Base-by-base conservation (phyloP, 1,284 basidiomycete genomes). In the Pyrrhoderma lamaoense region DNA sequence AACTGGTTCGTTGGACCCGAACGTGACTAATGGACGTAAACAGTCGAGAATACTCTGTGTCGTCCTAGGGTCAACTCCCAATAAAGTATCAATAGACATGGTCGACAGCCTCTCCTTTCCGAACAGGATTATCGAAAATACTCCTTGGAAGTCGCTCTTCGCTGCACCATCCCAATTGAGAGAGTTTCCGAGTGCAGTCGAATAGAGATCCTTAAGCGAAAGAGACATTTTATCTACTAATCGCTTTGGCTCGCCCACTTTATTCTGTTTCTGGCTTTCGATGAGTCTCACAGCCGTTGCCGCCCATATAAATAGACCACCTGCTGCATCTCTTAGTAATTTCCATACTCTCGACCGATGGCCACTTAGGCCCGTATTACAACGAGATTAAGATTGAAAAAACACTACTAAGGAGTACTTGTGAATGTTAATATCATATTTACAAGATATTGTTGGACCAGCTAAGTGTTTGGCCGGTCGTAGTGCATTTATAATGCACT, bases 291-390 rank as follows among this genome's bases (percentile, higher is more conserved):
- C 52, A 22, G 65, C 62, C 1, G 62, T 65, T 16, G 58, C 51
- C 3, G 63, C 60, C 45, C 63, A 65, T 19, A 64, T 64, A 45
- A 64, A 64, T 9, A 65, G 47, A 2, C 61, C 60, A n/a, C 52
- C 49, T 1, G 62, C 55, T 21, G 56, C 62, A 23, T 57, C 39
- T 11, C 59, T 58, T 19, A 64, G 54, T 36, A n/a, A 25, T 34
- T 5, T 58, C 55, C 8, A 62, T 42, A 13, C 60, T 57, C 1
- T 46, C 27, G 1, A 34, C n/a, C 45, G 18, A 39, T 39, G n/a
- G 14, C 46, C 35, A 37, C n/a, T n/a, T n/a, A n/a, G n/a, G n/a
- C n/a, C n/a, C n/a, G n/a, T n/a, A n/a, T n/a, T n/a, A n/a, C n/a
- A n/a, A n/a, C n/a, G n/a, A n/a, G n/a, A n/a, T n/a, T n/a, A n/a